Evolutionary conservation across 31 red algal species (phyloP).

Genomic region (Asparagopsis taxiformis): DNA sequence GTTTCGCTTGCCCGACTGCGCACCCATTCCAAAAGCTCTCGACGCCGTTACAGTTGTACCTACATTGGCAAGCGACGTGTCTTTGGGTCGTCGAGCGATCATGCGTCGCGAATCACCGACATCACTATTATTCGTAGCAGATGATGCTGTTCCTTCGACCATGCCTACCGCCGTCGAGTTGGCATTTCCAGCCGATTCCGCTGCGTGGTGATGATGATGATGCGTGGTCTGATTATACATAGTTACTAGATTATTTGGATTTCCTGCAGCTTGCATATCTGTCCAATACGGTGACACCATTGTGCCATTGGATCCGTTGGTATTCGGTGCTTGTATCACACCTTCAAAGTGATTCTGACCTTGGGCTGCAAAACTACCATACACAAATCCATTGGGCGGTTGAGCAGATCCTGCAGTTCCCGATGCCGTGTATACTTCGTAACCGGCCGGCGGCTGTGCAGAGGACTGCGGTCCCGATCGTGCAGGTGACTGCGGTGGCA

Average conservation of each 20-base stretch:
- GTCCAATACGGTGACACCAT: constrained; percentile 17
- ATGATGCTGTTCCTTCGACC: constrained; percentile 13
- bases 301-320: neutral
- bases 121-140: constrained; percentile 14
- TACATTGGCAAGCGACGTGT: no score
- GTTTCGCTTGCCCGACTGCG: no score
- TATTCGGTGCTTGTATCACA: neutral
- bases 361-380: constrained; percentile 36
- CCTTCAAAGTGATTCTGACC: neutral
- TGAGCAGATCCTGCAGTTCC: neutral
- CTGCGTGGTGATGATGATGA: constrained; percentile 33
- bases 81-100: neutral
- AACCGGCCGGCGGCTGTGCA: no score
- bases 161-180: neutral
- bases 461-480: neutral
- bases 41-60: no score
- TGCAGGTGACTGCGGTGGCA: neutral
- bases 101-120: neutral
- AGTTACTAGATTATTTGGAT: constrained; percentile 18
- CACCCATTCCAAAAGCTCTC: no score
- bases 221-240: constrained; percentile 46
- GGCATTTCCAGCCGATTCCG: constrained; percentile 4
- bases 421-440: neutral
- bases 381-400: constrained; percentile 2
- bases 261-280: constrained; percentile 20